Conservation (phyloP, 1,139 yeast genomes). For the Ogataea hybrid region DNA sequence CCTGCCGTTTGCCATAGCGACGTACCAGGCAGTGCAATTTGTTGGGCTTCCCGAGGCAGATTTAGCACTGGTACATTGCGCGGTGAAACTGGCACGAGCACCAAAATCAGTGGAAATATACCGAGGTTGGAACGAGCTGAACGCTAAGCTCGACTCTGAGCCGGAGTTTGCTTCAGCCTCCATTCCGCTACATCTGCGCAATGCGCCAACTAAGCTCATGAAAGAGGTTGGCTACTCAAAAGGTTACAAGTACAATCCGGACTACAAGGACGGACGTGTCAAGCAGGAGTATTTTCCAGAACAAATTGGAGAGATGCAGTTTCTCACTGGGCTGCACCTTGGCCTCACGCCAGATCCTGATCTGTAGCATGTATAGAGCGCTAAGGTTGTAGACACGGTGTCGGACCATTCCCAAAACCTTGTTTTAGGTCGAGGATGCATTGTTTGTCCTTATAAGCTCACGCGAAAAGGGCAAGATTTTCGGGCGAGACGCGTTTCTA, state of each 20-base stretch:
- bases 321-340: constrained; percentile 43
- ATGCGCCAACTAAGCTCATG: constrained; percentile 94
- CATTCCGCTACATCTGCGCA: constrained; percentile 79
- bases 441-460: neutral
- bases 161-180: constrained; percentile 64
- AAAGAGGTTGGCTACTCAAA: constrained; percentile 81
- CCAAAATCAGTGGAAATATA: constrained; percentile 84
- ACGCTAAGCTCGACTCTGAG: constrained; percentile 51
- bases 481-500: constrained; percentile 1
- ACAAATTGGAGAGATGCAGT: constrained; percentile 38
- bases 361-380: constrained; percentile 1
- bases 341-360: constrained; percentile 37
- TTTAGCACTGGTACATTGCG: constrained; percentile 85
- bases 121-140: constrained; percentile 70
- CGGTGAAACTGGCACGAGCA: constrained; percentile 81
- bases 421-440: neutral
- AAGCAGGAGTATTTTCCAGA: constrained; percentile 69
- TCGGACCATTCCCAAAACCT: neutral
- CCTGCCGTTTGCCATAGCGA: constrained; percentile 81
- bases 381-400: constrained; percentile 1
- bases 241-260: constrained; percentile 86
- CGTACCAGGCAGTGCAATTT: constrained; percentile 84
- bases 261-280: constrained; percentile 67
- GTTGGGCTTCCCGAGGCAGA: constrained; percentile 98
- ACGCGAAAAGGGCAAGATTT: neutral